Evolutionary conservation across 345 rosid species (phyloP).

Genomic region (Bruguiera gymnorhiza): DNA sequence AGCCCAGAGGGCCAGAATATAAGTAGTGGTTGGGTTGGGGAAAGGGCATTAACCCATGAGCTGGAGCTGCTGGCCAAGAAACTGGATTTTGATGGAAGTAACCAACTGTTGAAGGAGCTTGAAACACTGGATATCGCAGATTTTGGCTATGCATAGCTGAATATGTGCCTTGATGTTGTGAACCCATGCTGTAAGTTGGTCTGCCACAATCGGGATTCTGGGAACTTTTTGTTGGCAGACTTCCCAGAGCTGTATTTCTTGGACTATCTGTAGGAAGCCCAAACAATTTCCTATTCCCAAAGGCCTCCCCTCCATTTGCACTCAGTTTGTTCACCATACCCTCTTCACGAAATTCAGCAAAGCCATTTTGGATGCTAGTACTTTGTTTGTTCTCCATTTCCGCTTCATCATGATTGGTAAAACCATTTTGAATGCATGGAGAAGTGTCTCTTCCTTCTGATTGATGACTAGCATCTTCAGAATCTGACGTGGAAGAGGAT

Average conservation of each 20-base stretch:
- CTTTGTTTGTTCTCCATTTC: constrained; percentile 25
- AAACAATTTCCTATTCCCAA: constrained; percentile 27
- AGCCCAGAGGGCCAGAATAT: constrained; percentile 56
- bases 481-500: constrained; percentile 81
- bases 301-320: constrained; percentile 30
- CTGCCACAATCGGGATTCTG: constrained; percentile 40
- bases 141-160: constrained; percentile 55
- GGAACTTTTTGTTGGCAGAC: constrained; percentile 28
- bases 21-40: constrained; percentile 59
- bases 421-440: constrained; percentile 34
- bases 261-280: constrained; percentile 32
- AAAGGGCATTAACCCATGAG: constrained; percentile 55
- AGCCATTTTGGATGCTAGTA: constrained; percentile 24
- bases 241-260: constrained; percentile 33
- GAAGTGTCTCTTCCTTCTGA: constrained; percentile 55
- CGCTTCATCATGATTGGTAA: constrained; percentile 37
- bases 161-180: constrained; percentile 47
- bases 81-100: constrained; percentile 80
- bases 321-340: constrained; percentile 30
- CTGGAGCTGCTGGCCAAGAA: constrained; percentile 69
- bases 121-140: constrained; percentile 53
- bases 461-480: constrained; percentile 69
- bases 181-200: constrained; percentile 31
- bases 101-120: constrained; percentile 63
- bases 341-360: constrained; percentile 35